A percentile compares a stretch with the other conserved stretches of the same genome.
These are phyloP conservation scores for Trypethelium eluteriae DNA, from an alignment of 495 filamentous ascomycete species.

Conservation along the genomic window DNA sequence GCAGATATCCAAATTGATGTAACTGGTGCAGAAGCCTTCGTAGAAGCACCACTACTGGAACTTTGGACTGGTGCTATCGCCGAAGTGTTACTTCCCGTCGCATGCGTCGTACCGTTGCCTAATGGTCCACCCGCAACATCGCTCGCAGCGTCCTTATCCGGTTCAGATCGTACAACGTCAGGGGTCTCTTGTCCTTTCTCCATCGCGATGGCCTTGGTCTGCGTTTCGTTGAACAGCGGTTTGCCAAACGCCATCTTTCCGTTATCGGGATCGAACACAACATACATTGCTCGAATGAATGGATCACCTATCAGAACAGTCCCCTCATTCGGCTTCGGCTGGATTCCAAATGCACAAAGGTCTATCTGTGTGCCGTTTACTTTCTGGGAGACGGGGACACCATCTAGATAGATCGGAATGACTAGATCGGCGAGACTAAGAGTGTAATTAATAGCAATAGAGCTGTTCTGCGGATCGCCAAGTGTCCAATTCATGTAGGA, in stretches of 20 bases:
- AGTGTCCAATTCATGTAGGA: slow-evolving; percentile 16
- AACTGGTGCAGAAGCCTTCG: not conserved
- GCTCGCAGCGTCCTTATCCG: not conserved
- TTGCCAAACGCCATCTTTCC: not conserved
- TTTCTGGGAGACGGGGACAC: not conserved
- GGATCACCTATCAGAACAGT: slow-evolving; percentile 22
- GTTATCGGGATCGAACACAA: slow-evolving; percentile 27
- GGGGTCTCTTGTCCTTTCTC: not conserved
- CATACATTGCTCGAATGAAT: slow-evolving; percentile 22
- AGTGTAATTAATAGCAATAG: slow-evolving; percentile 16
- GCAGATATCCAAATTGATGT: not conserved
- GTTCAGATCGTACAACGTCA: not conserved
- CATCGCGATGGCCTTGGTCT: not conserved
- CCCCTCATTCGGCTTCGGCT: slow-evolving; percentile 12
- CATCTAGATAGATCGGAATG: slow-evolving; percentile 21
- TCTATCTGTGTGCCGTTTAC: not conserved
- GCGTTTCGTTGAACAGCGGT: not conserved
- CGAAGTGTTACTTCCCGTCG: not conserved
- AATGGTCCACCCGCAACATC: not conserved
- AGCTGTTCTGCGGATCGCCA: slow-evolving; percentile 14
- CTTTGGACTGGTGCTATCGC: not conserved
- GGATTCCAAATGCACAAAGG: slow-evolving; percentile 18
- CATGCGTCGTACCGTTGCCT: not conserved
- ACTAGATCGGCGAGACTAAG: slow-evolving; percentile 20
- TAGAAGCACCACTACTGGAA: not conserved